These are phyloP conservation scores for Eutrema japonicum DNA, from an alignment of 345 rosid genomes.

Conservation along the genomic window DNA sequence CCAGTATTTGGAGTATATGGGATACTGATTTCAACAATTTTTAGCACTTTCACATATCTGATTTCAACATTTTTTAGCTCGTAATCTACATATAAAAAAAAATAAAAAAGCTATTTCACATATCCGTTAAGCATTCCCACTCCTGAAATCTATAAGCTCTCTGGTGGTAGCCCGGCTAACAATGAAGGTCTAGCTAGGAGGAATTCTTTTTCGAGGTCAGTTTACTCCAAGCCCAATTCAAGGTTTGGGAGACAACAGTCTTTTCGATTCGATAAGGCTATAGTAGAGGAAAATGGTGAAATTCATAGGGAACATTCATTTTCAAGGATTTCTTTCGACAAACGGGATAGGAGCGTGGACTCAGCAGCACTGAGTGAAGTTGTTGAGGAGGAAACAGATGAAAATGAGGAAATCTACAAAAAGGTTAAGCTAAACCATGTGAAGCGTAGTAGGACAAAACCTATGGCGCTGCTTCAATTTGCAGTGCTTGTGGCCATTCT, in stretches of 20 bases:
- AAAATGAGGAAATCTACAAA: constrained; percentile 63
- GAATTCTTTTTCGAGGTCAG: constrained; percentile 58
- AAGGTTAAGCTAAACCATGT: constrained; percentile 54
- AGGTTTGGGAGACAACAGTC: constrained; percentile 78
- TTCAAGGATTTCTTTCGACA: constrained; percentile 41
- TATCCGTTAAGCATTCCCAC: constrained; percentile 30
- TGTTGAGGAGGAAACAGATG: constrained; percentile 52
- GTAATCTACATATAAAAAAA: no score
- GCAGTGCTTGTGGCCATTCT: constrained; percentile 45
- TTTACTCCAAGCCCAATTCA: constrained; percentile 73
- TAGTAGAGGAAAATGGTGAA: constrained; percentile 48
- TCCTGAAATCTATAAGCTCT: constrained; percentile 35
- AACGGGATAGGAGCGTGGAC: constrained; percentile 36
- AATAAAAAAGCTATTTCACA: no score
- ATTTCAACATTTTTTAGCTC: no score
- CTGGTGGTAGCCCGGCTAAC: constrained; percentile 32
- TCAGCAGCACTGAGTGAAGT: constrained; percentile 45
- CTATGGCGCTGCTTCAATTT: constrained; percentile 57
- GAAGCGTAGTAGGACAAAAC: constrained; percentile 43
- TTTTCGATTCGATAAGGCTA: constrained; percentile 41
- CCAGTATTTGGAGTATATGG: no score
- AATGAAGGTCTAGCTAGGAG: constrained; percentile 48
- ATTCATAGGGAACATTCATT: constrained; percentile 54
- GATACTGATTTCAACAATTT: no score
- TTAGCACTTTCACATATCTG: no score